Percentiles rank a stretch among this genome's conserved stretches.
phyloP scores from a whole-genome alignment of 2,329 filamentous ascomycete genomes.

The Colletotrichum neosansevieriae region DNA sequence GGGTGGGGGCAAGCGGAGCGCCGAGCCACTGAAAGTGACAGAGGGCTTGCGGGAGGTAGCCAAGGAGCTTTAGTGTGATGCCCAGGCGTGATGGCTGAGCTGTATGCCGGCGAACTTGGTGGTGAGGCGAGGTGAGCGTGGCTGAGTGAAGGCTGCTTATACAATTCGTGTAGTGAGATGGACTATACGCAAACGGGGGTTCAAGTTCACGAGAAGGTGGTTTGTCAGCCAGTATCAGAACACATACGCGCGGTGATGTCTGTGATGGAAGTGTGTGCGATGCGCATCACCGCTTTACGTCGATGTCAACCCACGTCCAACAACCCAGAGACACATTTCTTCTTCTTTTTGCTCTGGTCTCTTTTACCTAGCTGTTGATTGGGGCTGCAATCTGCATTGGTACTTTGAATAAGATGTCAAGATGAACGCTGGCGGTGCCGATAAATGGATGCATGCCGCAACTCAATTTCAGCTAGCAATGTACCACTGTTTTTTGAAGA shows the following conservation, averaged over 20 bases:
- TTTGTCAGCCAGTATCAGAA: not conserved
- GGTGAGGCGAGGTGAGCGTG: no score
- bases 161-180: no score
- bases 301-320: conserved; percentile 19
- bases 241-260: not conserved
- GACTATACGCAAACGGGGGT: no score
- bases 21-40: not conserved
- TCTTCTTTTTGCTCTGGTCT: not conserved
- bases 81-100: no score
- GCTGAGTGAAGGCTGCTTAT: not conserved
- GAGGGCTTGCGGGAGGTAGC: not conserved
- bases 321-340: not conserved
- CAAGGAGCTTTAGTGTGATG: not conserved
- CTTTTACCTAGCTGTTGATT: not conserved
- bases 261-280: no score
- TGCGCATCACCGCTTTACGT: conserved; percentile 1
- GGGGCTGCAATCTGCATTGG: not conserved
- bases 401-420: not conserved
- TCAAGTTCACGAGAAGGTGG: no score
- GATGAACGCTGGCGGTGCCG: conserved; percentile 3
- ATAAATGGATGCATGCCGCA: conserved; percentile 6
- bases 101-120: not conserved
- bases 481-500: conserved; percentile 19
- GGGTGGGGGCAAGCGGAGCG: not conserved
- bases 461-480: conserved; percentile 10